Evolutionary conservation across 2,329 filamentous ascomycete species (phyloP).

Genomic region (Alternaria novae-zelandiae): DNA sequence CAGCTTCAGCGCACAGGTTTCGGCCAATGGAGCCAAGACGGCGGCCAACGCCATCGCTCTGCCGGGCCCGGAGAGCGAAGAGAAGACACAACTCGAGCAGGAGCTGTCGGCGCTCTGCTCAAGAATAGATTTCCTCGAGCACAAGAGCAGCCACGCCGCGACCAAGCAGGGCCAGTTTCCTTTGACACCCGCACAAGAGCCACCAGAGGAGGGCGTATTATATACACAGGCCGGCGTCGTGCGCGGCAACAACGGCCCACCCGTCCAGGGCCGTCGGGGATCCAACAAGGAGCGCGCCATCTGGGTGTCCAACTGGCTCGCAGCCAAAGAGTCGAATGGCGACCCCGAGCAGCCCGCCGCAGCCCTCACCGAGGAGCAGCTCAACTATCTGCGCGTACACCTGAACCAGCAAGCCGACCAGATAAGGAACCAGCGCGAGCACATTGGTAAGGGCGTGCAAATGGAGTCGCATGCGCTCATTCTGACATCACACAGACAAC

Average conservation of each 20-base stretch:
- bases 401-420: constrained; percentile 93
- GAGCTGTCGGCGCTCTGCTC: constrained; percentile 81
- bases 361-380: constrained; percentile 79
- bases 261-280: constrained; percentile 33
- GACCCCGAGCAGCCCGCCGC: constrained; percentile 54
- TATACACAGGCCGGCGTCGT: constrained; percentile 50
- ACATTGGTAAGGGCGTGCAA: constrained; percentile 59
- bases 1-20: constrained; percentile 54
- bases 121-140: constrained; percentile 83
- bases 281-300: constrained; percentile 47
- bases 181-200: constrained; percentile 78
- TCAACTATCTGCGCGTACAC: constrained; percentile 85
- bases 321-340: constrained; percentile 60
- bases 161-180: constrained; percentile 66
- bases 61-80: constrained; percentile 75
- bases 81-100: constrained; percentile 79
- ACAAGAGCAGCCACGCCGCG: constrained; percentile 71
- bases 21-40: constrained; percentile 34
- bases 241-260: constrained; percentile 40
- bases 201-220: constrained; percentile 60
- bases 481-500: constrained; percentile 57
- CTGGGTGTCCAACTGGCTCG: constrained; percentile 60
- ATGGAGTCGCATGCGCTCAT: neutral
- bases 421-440: constrained; percentile 84
- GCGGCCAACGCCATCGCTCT: constrained; percentile 67